These are phyloP conservation scores for Caryopteris hybrid DNA, from an alignment of 305 asterid species.

Conservation along the genomic window DNA sequence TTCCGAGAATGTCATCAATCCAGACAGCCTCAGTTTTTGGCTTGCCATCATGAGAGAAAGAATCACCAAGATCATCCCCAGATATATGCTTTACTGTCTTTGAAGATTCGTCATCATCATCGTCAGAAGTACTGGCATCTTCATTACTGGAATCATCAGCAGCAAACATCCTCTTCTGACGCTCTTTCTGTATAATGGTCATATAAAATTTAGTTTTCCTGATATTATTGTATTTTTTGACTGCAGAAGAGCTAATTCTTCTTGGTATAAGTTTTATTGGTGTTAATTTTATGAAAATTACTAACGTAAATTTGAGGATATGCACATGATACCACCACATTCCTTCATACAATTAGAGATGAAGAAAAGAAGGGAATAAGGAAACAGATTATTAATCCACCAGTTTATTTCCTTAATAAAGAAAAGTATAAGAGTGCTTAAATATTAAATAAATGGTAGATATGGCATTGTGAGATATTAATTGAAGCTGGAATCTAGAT, in stretches of 20 bases:
- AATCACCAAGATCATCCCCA: conserved; percentile 95
- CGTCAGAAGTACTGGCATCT: conserved; percentile 46
- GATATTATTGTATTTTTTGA: not conserved
- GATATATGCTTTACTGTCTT: conserved; percentile 49
- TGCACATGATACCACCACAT: not conserved
- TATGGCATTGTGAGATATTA: not conserved
- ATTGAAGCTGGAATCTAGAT: not conserved
- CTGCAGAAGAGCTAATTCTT: not conserved
- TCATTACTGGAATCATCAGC: conserved; percentile 70
- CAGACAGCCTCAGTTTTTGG: conserved; percentile 47
- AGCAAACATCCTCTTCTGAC: conserved; percentile 77
- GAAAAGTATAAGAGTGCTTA: not conserved
- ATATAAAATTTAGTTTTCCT: conserved; percentile 15
- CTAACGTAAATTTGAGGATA: not conserved
- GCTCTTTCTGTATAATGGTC: conserved; percentile 60
- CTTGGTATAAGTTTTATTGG: not conserved
- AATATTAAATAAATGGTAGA: not conserved
- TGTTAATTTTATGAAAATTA: not conserved
- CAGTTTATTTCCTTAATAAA: not conserved
- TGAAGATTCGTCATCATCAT: conserved; percentile 29
- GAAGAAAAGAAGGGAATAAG: not conserved
- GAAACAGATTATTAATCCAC: not conserved
- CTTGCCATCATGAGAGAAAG: conserved; percentile 50
- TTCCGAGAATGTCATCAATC: conserved; percentile 54
- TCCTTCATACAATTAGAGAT: not conserved